phyloP scores from a whole-genome alignment of 2,329 filamentous ascomycete genomes.

The Ambrosiella xylebori region DNA sequence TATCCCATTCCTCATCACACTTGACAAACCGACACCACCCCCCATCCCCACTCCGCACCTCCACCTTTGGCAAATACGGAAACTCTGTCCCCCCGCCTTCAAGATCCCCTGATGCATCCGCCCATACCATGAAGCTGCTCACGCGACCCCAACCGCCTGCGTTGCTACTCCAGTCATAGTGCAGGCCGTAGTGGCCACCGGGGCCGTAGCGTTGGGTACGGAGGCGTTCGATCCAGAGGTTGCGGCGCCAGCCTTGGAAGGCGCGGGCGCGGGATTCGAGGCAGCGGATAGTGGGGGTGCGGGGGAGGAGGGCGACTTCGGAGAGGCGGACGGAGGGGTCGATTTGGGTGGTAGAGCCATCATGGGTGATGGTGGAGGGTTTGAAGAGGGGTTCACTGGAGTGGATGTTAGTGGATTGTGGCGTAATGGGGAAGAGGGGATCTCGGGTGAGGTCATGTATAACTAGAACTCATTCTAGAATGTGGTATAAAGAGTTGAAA shows the following conservation, averaged over 20 bases:
- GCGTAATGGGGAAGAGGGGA: neutral
- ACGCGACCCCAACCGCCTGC: constrained; percentile 27
- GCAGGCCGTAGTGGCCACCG: constrained; percentile 30
- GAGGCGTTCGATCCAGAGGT: constrained; percentile 27
- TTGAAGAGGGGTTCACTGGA: constrained; percentile 26
- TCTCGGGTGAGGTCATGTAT: neutral
- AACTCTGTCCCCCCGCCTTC: constrained; percentile 33
- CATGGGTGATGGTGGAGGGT: constrained; percentile 26
- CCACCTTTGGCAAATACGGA: constrained; percentile 24
- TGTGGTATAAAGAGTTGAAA: no score
- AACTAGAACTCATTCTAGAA: no score
- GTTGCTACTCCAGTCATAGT: constrained; percentile 32
- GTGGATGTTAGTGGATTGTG: neutral
- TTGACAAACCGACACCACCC: constrained; percentile 29
- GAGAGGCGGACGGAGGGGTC: constrained; percentile 26
- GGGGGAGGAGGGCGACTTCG: constrained; percentile 24
- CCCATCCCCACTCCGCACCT: constrained; percentile 14
- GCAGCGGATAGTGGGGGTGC: constrained; percentile 27
- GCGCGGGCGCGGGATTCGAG: constrained; percentile 29
- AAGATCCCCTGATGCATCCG: constrained; percentile 22
- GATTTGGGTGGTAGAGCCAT: constrained; percentile 19
- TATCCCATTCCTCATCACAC: constrained; percentile 19
- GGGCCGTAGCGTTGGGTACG: constrained; percentile 30
- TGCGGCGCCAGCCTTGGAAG: constrained; percentile 27
- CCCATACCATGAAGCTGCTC: constrained; percentile 32